Base-by-base conservation (phyloP, 2,329 filamentous ascomycete genomes). In the Ampelomyces quisqualis region DNA sequence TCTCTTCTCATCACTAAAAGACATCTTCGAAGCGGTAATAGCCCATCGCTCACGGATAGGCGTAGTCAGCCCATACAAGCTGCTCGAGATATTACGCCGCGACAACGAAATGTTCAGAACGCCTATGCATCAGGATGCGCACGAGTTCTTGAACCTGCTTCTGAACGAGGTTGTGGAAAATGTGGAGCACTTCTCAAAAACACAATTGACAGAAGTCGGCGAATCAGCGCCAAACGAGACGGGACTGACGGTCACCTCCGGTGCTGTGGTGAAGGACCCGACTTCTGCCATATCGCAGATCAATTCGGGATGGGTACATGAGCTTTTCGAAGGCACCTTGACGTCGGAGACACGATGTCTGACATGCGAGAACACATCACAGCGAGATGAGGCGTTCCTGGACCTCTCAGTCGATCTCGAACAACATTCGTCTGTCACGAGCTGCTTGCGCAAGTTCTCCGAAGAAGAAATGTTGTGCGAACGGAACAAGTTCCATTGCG, bases 61-160 rank as follows among this genome's bases (percentile, higher is more conserved):
- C 11, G 89, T 98, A 8, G 78, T 97, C 28, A 95, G 90, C 60
- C 93, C 93, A 1, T 85, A 91, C 58, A 85, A 90, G 48, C 96
- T 98, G 51, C 76, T 98, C 23, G 91, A 98, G 63, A 90, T 96
- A 18, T 82, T 98, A 61, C 88, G 90, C 62, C 82, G 87, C 49
- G 89, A 97, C 58, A 95, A 98, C 65, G 93, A 98, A 68, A 90
- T 95, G 85, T 98, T 98, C 61, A 84, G 90, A 43, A 91, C 90
- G 26, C 88, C 90, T 3, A 95, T 96, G 88, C 93, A 98, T 68
- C 93, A 98, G 66, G 93, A 98, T 65, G 93, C 93, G 1, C 93
- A 98, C 68, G 93, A 98, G 64, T 98, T 98, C 55, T 81, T 97
- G 57, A 95, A 95, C 45, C 74, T 97, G 21, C 78, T 98, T 2